phyloP scores from a whole-genome alignment of 441 rosid genomes.

The Aquilaria agallochum region DNA sequence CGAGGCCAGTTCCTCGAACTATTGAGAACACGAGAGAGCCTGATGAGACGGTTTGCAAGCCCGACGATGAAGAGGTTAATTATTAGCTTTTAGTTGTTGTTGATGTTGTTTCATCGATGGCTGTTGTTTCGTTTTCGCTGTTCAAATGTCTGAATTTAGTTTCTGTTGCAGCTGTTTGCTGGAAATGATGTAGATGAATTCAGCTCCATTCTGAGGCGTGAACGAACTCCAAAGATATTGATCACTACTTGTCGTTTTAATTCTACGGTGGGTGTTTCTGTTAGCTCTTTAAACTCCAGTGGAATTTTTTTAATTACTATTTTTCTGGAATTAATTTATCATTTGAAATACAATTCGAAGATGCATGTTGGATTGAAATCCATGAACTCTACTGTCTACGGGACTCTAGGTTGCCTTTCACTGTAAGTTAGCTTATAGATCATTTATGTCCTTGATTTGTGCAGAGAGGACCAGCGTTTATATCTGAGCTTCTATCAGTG shows the following conservation, averaged over 20 bases:
- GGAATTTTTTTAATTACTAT: background rate
- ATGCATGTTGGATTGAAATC: too few species aligned
- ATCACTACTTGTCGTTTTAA: conserved; percentile 91
- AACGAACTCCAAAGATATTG: conserved; percentile 56
- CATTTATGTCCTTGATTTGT: conserved; percentile 12
- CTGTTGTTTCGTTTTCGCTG: background rate
- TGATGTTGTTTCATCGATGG: conserved; percentile 3
- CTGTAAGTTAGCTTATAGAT: background rate
- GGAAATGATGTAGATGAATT: conserved; percentile 90
- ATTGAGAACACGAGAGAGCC: conserved; percentile 87
- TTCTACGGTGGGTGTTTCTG: conserved; percentile 59
- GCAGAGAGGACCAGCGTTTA: conserved; percentile 86
- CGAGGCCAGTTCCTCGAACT: conserved; percentile 63
- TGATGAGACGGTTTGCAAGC: conserved; percentile 87
- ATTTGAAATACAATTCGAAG: too few species aligned
- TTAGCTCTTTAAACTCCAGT: background rate
- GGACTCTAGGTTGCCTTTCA: background rate
- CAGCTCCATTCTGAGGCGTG: conserved; percentile 52
- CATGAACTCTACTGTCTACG: too few species aligned
- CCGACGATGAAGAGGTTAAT: conserved; percentile 88
- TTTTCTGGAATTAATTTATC: too few species aligned
- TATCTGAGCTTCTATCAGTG: conserved; percentile 69
- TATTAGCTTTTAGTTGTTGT: background rate
- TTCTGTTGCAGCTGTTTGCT: conserved; percentile 58
- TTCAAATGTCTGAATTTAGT: background rate